phyloP scores from a whole-genome alignment of 1,284 basidiomycete species.

The Heterobasidion occidentale region DNA sequence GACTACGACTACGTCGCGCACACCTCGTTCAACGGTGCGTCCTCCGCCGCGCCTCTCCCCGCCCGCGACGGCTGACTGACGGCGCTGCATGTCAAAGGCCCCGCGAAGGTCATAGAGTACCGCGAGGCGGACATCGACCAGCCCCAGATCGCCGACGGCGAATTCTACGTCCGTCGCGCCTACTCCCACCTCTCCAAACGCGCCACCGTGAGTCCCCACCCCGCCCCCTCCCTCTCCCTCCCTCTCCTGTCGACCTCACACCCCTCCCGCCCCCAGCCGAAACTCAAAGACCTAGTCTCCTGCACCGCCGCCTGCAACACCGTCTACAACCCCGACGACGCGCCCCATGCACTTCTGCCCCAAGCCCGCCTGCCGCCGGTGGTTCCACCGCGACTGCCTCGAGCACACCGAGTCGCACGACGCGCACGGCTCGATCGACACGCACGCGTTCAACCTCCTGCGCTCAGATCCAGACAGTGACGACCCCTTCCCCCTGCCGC shows the following conservation, averaged over 20 bases:
- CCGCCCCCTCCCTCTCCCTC: too few species aligned
- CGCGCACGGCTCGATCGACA: neutral
- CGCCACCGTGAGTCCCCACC: neutral
- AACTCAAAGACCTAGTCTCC: too few species aligned
- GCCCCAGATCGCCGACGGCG: neutral
- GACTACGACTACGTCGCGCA: neutral
- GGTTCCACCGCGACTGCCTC: neutral
- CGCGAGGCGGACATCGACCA: neutral
- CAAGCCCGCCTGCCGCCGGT: neutral
- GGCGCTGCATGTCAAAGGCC: neutral
- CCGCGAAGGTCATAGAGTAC: neutral
- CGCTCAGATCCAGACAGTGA: neutral
- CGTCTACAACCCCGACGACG: neutral
- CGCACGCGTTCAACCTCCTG: neutral
- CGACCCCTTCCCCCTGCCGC: neutral
- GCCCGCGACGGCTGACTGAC: neutral
- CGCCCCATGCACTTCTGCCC: neutral
- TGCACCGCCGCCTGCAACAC: too few species aligned
- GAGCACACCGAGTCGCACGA: neutral
- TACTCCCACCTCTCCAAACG: neutral
- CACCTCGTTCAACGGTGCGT: neutral
- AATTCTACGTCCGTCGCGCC: neutral
- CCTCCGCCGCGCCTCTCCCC: too few species aligned
- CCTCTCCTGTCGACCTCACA: too few species aligned
- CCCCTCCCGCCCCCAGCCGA: too few species aligned